These are phyloP conservation scores for Cercospora sp. DNA, from an alignment of 2,329 filamentous ascomycete species.

Conservation along the genomic window DNA sequence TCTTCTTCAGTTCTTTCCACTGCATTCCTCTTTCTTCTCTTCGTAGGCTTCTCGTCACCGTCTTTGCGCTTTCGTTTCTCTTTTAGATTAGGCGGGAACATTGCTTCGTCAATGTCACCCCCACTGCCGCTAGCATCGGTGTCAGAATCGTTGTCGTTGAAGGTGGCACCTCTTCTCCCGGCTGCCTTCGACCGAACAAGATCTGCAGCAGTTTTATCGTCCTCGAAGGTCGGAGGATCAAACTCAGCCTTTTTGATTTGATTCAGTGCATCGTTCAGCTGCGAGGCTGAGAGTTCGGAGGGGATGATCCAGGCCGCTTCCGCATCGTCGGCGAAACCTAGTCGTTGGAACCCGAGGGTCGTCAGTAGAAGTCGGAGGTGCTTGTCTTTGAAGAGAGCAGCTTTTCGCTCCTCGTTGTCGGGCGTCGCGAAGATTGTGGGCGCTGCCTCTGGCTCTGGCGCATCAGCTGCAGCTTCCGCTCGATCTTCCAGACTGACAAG, in stretches of 20 bases:
- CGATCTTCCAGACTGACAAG: slow-evolving; percentile 35
- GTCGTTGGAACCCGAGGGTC: slow-evolving; percentile 68
- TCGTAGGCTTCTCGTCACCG: slow-evolving; percentile 51
- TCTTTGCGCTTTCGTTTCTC: slow-evolving; percentile 29
- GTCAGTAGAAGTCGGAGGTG: slow-evolving; percentile 83
- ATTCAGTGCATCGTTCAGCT: slow-evolving; percentile 68
- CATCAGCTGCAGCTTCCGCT: slow-evolving; percentile 22
- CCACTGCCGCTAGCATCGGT: slow-evolving; percentile 41
- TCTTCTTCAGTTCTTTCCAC: slow-evolving; percentile 65
- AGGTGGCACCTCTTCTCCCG: slow-evolving; percentile 52
- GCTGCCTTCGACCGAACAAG: slow-evolving; percentile 72
- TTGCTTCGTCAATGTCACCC: slow-evolving; percentile 29
- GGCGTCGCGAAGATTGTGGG: slow-evolving; percentile 61
- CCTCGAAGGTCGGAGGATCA: slow-evolving; percentile 73
- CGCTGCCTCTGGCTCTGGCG: slow-evolving; percentile 41
- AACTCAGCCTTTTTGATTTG: slow-evolving; percentile 77
- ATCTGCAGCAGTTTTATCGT: slow-evolving; percentile 71
- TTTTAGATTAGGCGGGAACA: slow-evolving; percentile 38
- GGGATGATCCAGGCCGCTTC: slow-evolving; percentile 81
- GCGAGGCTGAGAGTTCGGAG: slow-evolving; percentile 60
- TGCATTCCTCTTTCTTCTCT: slow-evolving; percentile 54
- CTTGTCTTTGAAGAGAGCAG: slow-evolving; percentile 84
- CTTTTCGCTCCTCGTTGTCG: slow-evolving; percentile 65
- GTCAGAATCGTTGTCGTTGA: slow-evolving; percentile 60
- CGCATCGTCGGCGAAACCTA: slow-evolving; percentile 67